Base-by-base conservation (phyloP, 345 rosid genomes). In the Toxicodendron radicans region DNA sequence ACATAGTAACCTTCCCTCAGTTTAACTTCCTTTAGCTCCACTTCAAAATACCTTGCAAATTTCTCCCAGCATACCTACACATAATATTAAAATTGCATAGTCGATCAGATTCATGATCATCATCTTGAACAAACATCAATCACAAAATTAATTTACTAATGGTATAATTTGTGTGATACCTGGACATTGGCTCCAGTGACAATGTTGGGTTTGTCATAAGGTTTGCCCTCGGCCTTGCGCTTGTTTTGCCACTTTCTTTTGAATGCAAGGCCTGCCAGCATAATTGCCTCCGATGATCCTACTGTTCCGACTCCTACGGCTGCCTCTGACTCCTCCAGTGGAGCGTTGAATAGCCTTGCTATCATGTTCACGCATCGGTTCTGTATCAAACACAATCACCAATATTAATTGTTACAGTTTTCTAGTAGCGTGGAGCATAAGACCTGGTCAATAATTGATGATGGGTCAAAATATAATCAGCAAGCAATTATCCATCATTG, bases 141-240 rank as follows among this genome's bases (percentile, higher is more conserved):
- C 38, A 3, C 38, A 35, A 4, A 35, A 3, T 35, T 35, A 35
- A 35, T 35, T 35, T 35, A 35, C 38, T 35, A 35, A 35, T 35
- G 5, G 38, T 35, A 35, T 35, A 6, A 35, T 35, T 27, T 27
- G 30, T 27, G 2, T 8, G 57, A 32, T 72, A 90, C 97, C 86
- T 94, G 96, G 73, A 94, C 98, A 72, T 94, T 94, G 83, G 98
- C 97, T 57, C 98, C 97, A 0, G 98, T 94, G 75, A 94, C 98
- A 69, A 94, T 94, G 81, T 92, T 94, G 53, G 98, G 97, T 75
- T 86, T 94, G 78, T 92, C 97, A 35, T 3, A 80, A 0, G 99
- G 97, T 70, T 88, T 88, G 41, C 99, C 99, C 79, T 88, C 85
- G 1, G 92, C 97, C 73, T 76, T 92, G 27, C 95, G 89, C 80